Evolutionary conservation across 78 protist species (phyloP), one percentile per base, ranked within the genome.

Genomic region (Acrasis kona): DNA sequence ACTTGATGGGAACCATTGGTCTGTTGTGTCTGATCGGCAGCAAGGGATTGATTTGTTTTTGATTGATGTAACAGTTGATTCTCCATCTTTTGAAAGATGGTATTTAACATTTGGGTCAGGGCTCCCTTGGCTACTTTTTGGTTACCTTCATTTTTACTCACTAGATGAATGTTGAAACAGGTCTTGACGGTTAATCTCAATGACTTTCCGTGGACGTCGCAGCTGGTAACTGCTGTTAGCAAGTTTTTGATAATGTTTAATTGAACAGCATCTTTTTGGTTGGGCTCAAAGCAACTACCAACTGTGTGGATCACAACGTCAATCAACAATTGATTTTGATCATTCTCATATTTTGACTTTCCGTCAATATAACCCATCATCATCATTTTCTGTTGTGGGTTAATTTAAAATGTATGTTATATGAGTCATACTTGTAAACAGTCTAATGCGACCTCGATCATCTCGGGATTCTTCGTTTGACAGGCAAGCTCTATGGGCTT

Each of bases 141-240:
- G 61, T 77, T 81, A 61, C 61, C 57, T 2, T 2, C 3, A 10
- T 32, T 57, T 32, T 50, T 50, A 41, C 68, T n/a, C 36, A 76
- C 79, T 3, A 76, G 73, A 67, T n/a, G 37, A 9, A 76, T 64
- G 73, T 76, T 27, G 42, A 29, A 76, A 41, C 79, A 76, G 41
- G 79, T 76, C 73, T 73, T 72, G 27, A 76, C 73, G 2, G 77
- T 50, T 7, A 61, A 66, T 32, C 42, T 65, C 31, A 76, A 67
- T 40, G 38, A 37, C 5, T 39, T 19, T 10, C 65, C 79, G 32
- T 61, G 69, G 34, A 76, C 78, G 1, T 27, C 31, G 64, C 87
- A 67, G 31, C 89, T 61, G 3, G 85, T 80, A 8, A 89, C 93
- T 9, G 93, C 84, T 10, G 89, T 76, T 36, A 81, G 66, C 41